Evolutionary conservation across 768 basidiomycete species (phyloP).

Genomic region (Sarcomyxa edulis): DNA sequence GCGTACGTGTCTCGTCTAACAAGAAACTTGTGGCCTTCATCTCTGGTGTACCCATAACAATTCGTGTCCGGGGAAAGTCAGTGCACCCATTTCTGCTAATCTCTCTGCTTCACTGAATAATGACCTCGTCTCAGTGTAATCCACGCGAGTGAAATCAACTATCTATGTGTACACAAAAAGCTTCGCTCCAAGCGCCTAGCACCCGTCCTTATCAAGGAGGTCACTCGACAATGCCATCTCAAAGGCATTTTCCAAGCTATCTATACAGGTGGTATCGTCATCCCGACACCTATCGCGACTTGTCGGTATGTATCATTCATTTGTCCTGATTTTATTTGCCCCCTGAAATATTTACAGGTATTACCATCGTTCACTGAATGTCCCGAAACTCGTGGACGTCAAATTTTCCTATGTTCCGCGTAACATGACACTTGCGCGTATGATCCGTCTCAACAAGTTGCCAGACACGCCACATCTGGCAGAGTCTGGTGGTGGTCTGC

Average conservation of each 20-base stretch:
- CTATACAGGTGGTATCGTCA: constrained; percentile 89
- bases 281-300: constrained; percentile 89
- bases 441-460: constrained; percentile 74
- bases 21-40: constrained; percentile 97
- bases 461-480: constrained; percentile 33
- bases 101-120: not conserved
- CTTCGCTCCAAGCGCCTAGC: constrained; percentile 91
- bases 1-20: constrained; percentile 85
- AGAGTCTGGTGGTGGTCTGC: constrained; percentile 52
- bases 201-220: constrained; percentile 95
- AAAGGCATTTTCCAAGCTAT: constrained; percentile 94
- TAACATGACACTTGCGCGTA: constrained; percentile 85
- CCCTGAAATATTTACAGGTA: constrained; percentile 47
- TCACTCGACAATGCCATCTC: constrained; percentile 88
- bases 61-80: constrained; percentile 84
- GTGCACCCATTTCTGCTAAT: constrained; percentile 17
- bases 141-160: constrained; percentile 88
- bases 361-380: constrained; percentile 86
- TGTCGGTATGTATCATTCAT: constrained; percentile 45
- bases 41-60: constrained; percentile 80
- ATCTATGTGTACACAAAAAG: constrained; percentile 97
- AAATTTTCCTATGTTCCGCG: constrained; percentile 87
- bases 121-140: constrained; percentile 45
- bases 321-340: constrained; percentile 14
- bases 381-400: constrained; percentile 87